A percentile compares a stretch with the other conserved stretches of the same genome.
These are phyloP conservation scores for Didymella sp. DNA, from an alignment of 2,329 filamentous ascomycete species.

Conservation along the genomic window DNA sequence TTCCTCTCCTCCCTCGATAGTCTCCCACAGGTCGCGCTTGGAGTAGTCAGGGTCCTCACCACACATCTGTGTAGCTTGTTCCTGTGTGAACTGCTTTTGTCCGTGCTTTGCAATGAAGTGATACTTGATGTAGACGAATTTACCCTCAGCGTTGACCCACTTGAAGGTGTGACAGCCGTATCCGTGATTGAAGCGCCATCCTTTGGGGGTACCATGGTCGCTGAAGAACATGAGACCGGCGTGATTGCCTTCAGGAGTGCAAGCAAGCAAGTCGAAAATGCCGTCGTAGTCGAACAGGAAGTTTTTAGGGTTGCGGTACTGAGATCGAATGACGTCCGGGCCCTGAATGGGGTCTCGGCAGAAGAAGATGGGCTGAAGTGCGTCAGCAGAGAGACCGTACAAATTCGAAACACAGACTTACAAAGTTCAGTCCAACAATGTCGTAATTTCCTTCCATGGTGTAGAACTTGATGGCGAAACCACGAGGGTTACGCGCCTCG, in stretches of 20 bases:
- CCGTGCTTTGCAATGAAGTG: slow-evolving; percentile 58
- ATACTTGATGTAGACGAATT: slow-evolving; percentile 61
- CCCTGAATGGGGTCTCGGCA: slow-evolving; percentile 57
- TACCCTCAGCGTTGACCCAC: slow-evolving; percentile 56
- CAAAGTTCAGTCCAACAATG: slow-evolving; percentile 57
- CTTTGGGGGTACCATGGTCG: slow-evolving; percentile 58
- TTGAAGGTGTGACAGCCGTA: slow-evolving; percentile 59
- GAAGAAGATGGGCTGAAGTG: slow-evolving; percentile 56
- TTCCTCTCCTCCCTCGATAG: slow-evolving; percentile 53
- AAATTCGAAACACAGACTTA: slow-evolving; percentile 16
- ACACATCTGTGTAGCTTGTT: slow-evolving; percentile 54
- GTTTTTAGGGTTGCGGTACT: slow-evolving; percentile 56
- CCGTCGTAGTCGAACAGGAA: slow-evolving; percentile 59
- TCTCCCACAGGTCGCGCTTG: slow-evolving; percentile 56
- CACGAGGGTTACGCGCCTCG: slow-evolving; percentile 55
- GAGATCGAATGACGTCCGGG: slow-evolving; percentile 58
- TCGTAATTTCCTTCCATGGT: slow-evolving; percentile 60
- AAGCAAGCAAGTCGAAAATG: slow-evolving; percentile 58
- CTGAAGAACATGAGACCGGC: slow-evolving; percentile 60
- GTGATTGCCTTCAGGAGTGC: slow-evolving; percentile 58
- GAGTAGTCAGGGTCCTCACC: slow-evolving; percentile 61
- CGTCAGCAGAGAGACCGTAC: not conserved
- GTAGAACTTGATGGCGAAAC: slow-evolving; percentile 60
- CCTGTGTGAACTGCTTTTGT: slow-evolving; percentile 56
- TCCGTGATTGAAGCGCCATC: slow-evolving; percentile 52